These are phyloP conservation scores for Rhodotorula diobovata DNA, from an alignment of 768 basidiomycete species.

Conservation along the genomic window DNA sequence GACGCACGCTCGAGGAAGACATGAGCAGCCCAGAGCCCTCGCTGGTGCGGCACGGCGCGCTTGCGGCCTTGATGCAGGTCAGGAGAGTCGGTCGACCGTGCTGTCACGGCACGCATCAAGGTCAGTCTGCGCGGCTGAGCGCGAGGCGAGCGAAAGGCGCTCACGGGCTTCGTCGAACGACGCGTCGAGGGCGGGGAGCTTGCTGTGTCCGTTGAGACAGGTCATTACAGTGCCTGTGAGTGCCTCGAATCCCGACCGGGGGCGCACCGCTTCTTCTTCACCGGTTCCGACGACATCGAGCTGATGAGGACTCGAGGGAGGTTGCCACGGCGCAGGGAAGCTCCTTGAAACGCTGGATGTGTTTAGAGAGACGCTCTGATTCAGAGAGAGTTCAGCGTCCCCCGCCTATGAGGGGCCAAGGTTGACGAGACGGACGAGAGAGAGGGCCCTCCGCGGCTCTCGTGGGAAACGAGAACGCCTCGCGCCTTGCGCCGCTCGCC, in stretches of 20 bases:
- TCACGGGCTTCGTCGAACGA: conserved; percentile 4
- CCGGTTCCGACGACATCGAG: conserved; percentile 2
- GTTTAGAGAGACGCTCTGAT: too few species aligned
- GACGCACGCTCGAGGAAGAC: conserved; percentile 63
- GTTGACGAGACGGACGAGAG: too few species aligned
- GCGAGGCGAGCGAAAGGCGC: background rate
- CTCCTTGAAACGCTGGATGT: too few species aligned
- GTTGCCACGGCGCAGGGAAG: too few species aligned
- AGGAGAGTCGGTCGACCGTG: conserved; percentile 57
- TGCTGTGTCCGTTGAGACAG: background rate
- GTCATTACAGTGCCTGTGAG: too few species aligned
- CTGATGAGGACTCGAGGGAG: background rate
- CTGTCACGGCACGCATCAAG: background rate
- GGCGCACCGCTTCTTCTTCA: conserved; percentile 27
- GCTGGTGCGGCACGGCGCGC: conserved; percentile 70
- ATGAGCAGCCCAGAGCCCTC: conserved; percentile 78
- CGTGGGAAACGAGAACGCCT: too few species aligned
- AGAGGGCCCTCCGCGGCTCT: too few species aligned
- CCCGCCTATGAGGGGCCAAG: too few species aligned
- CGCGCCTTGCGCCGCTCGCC: too few species aligned
- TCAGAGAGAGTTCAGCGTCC: too few species aligned
- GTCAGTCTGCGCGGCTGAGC: too few species aligned
- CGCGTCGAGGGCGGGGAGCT: conserved; percentile 27
- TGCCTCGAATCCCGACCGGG: rapidly evolving
- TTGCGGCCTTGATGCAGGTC: conserved; percentile 75